Conservation (phyloP, 1,139 yeast genomes). For the Debaryomyces robertsiae region DNA sequence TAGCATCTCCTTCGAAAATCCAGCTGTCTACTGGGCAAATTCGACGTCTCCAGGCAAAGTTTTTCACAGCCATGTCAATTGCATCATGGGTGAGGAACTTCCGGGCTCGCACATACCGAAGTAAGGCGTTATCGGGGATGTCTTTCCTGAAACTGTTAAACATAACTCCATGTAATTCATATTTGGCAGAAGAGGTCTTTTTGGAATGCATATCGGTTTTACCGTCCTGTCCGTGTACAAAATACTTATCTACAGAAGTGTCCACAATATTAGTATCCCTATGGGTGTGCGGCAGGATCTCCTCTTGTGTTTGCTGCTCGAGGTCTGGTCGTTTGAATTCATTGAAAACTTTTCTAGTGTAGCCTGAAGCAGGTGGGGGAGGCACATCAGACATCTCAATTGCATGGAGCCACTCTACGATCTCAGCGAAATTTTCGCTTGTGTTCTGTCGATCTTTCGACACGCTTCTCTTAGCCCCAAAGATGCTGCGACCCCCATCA, state of each 20-base stretch:
- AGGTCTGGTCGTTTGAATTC: not conserved
- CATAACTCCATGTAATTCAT: constrained; percentile 11
- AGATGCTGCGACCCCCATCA: no score
- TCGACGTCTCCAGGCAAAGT: constrained; percentile 68
- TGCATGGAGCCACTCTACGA: constrained; percentile 9
- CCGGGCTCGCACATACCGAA: constrained; percentile 72
- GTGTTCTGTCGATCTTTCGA: no score
- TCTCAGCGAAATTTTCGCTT: not conserved
- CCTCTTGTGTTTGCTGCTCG: no score
- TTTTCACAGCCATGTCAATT: constrained; percentile 63
- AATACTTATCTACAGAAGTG: not conserved
- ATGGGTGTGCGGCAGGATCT: no score
- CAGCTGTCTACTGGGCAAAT: constrained; percentile 60
- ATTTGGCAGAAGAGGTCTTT: not conserved
- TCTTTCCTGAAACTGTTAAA: constrained; percentile 45
- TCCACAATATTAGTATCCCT: not conserved
- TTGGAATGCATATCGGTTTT: not conserved
- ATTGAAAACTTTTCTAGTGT: not conserved
- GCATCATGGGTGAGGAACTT: constrained; percentile 69
- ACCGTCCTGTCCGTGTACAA: not conserved
- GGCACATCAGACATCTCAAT: not conserved
- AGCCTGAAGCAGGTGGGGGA: constrained; percentile 1
- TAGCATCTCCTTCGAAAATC: constrained; percentile 62
- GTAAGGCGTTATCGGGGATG: constrained; percentile 66
- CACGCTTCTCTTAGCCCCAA: no score